Evolutionary conservation across 345 rosid genomes (phyloP), one percentile per base, ranked within the genome.

Genomic region (Boechera retrofracta): DNA sequence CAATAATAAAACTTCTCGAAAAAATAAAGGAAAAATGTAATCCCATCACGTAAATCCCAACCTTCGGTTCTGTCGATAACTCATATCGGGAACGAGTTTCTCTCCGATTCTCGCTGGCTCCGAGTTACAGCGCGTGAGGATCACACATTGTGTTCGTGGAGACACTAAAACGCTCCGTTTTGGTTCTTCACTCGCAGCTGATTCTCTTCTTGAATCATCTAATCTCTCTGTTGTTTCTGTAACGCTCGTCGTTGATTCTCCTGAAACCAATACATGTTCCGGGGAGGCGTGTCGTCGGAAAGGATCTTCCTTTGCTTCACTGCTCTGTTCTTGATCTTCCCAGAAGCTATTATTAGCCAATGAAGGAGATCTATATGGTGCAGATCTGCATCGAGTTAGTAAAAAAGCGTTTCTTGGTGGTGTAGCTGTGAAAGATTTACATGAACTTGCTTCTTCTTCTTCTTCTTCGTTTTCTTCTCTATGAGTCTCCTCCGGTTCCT

Each of bases 311-410:
- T 78, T 68, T 61, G 32, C 42, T 55, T 52, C 81, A 2, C 16
- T 13, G 49, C 6, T 10, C 49, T 44, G 49, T 67, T 56, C 78
- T 67, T 73, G 63, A 53, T 54, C 64, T 5, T 82, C 92, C 86
- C 89, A 86, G 28, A 89, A 84, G 56, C 60, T 84, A 76, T 81
- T 12, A 51, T 82, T 12, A 51, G 87, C 96, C 42, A 89, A 68
- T 38, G 95, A 91, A 5, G 94, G 89, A 49, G 96, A 88, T 76
- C 89, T 82, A 77, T 88, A 88, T 5, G 96, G 93, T 4, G 96
- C 94, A 82, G 98, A 94, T 89, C 91, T 90, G 69, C 94, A 87
- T 60, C 93, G 84, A 11, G 90, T 91, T 67, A 94, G 74, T 6
- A 44, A 44, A 44, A 44, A 44, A 4, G 16, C 16, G 49, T 44